Evolutionary conservation across 129 eudicot species (phyloP).

Genomic region (Kitagawia praeruptora): DNA sequence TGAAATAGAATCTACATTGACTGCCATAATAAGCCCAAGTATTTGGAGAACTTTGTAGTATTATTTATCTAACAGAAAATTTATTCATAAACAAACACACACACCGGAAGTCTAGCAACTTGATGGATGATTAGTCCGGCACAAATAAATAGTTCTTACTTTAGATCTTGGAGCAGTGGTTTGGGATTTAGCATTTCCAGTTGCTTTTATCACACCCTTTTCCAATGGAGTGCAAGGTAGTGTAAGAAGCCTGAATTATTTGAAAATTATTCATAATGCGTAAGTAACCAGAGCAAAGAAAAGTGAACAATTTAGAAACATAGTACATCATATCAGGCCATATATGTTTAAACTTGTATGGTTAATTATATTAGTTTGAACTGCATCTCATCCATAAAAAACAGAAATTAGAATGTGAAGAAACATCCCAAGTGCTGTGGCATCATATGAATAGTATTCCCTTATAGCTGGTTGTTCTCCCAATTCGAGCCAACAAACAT

Average conservation of each 20-base stretch:
- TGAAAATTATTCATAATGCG: constrained; percentile 1
- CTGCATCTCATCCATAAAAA: neutral
- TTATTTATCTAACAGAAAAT: neutral
- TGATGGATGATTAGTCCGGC: neutral
- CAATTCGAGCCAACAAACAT: neutral
- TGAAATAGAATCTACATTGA: neutral
- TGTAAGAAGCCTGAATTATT: constrained; percentile 58
- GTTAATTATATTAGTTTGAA: neutral
- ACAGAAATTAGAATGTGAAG: neutral
- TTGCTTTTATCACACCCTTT: constrained; percentile 17
- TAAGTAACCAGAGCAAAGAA: neutral
- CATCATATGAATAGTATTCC: neutral
- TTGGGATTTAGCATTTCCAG: constrained; percentile 20
- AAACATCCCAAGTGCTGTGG: neutral
- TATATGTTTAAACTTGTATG: neutral
- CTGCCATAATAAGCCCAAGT: neutral
- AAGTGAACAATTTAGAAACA: neutral
- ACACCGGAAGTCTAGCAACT: neutral
- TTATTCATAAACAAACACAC: neutral
- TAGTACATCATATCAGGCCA: neutral
- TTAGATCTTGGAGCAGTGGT: constrained; percentile 25
- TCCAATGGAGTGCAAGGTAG: constrained; percentile 45
- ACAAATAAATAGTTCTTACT: constrained; percentile 29
- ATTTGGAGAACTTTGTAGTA: neutral
- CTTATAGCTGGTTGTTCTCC: neutral